Evolutionary conservation across 345 rosid genomes (phyloP).

Genomic region (Ailanthus altissimus): DNA sequence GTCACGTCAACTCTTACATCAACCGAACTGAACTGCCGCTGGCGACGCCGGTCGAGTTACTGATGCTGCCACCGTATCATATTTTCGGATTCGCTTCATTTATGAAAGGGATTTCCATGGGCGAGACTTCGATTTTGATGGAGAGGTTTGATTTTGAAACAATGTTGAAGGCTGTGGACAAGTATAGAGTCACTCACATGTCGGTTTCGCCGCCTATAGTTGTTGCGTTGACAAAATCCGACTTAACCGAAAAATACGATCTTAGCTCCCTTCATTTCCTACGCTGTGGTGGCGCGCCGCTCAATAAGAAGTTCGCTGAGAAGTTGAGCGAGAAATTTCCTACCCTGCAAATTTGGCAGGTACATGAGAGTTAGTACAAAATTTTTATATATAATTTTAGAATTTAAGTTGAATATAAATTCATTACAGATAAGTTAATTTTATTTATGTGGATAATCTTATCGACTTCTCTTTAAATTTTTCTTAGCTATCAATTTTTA

Average conservation of each 20-base stretch:
- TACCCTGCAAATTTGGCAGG: slow-evolving; percentile 58
- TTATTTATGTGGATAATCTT: too few species aligned
- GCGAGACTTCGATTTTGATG: slow-evolving; percentile 43
- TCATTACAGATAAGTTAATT: too few species aligned
- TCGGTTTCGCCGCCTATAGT: slow-evolving; percentile 81
- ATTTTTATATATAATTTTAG: too few species aligned
- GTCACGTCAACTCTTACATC: slow-evolving; percentile 9
- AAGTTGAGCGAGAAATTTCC: slow-evolving; percentile 74
- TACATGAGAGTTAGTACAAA: slow-evolving; percentile 28
- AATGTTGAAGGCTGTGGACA: slow-evolving; percentile 56
- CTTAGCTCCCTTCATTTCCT: slow-evolving; percentile 55
- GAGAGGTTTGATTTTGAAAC: slow-evolving; percentile 52
- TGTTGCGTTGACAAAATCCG: slow-evolving; percentile 47
- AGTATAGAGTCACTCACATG: slow-evolving; percentile 54
- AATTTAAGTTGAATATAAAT: too few species aligned
- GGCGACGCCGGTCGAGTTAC: slow-evolving; percentile 45
- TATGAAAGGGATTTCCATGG: slow-evolving; percentile 41
- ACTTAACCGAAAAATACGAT: slow-evolving; percentile 61
- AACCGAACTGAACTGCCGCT: slow-evolving; percentile 12
- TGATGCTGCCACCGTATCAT: slow-evolving; percentile 46
- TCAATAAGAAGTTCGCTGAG: slow-evolving; percentile 64
- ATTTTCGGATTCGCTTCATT: slow-evolving; percentile 48
- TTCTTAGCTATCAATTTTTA: too few species aligned
- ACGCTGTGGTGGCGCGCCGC: slow-evolving; percentile 82
- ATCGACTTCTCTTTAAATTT: too few species aligned